Base-by-base conservation (phyloP, 495 filamentous ascomycete genomes). In the Talaromyces thailandensis region DNA sequence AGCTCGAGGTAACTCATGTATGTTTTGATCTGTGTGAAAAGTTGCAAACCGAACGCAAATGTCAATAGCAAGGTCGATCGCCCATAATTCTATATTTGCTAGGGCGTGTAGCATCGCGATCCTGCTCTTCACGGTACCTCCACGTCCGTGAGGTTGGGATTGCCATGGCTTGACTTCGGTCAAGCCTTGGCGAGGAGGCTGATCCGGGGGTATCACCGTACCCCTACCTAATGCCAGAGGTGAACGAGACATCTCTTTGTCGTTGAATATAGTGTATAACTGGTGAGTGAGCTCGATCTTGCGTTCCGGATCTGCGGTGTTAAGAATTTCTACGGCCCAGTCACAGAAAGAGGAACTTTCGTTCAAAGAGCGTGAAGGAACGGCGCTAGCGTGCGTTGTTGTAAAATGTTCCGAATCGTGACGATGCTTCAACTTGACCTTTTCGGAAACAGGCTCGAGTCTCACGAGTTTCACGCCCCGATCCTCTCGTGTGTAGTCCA, bases 51-150 rank as follows among this genome's bases (percentile, higher is more conserved):
- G 74, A 6, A 81, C 73, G 57, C 79, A 80, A 60, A 82, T 81
- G 64, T 82, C 80, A 43, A 82, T 75, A n/a, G 80, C 80, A 14
- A 82, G 70, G 57, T 82, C 80, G 62, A 82, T 82, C 1, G 80
- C 80, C 80, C 80, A 82, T 11, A 76, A 71, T 64, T 82, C 80
- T 37, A 82, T 81, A 52, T 82, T 82, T 12, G 80, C 80, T 25
- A 82, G 64, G 0, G 80, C 78, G 45, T 82, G 80, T 3, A 82
- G 73, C 77, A 82, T 81, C 25, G 76, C 68, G 31, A 81, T 76
- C 50, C 80, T 70, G 59, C 78, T 81, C 65, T 77, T 82, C 35
- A 78, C 48, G 7, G 72, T 77, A 5, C 80, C 80, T 26, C 78
- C 80, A 21, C 71, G 69, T 45, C 78, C 73, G 6, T 73, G 65